These are phyloP conservation scores for Gossypium arboreum DNA, from an alignment of 345 rosid genomes.

Conservation along the genomic window DNA sequence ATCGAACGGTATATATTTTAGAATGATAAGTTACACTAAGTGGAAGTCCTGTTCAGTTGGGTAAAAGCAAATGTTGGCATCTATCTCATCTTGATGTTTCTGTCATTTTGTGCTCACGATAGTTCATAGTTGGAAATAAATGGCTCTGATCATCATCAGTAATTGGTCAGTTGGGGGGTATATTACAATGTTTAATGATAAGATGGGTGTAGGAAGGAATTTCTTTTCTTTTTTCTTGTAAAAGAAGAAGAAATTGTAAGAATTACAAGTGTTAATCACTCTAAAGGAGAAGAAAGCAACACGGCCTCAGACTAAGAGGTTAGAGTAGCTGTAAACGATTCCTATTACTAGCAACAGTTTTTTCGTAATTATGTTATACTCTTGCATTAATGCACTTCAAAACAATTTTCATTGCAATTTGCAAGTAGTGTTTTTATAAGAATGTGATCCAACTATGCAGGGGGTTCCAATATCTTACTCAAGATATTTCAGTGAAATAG, in stretches of 20 bases:
- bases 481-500: not conserved
- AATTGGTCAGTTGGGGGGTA: conserved; percentile 33
- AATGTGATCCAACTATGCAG: not conserved
- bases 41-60: conserved; percentile 6
- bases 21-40: conserved; percentile 6
- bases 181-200: not conserved
- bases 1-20: not conserved
- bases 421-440: not conserved
- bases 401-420: not conserved
- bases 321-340: not conserved
- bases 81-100: not conserved
- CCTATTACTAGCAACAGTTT: not conserved
- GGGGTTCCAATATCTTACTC: not conserved
- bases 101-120: not conserved
- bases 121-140: not conserved
- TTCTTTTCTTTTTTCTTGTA: not conserved
- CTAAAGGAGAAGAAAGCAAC: not conserved
- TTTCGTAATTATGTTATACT: not conserved
- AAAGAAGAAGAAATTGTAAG: not conserved
- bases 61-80: not conserved
- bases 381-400: not conserved
- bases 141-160: not conserved
- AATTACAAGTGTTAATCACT: not conserved
- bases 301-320: no score
- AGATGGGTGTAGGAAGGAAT: not conserved